A percentile compares a stretch with the other conserved stretches of the same genome.
phyloP scores from a whole-genome alignment of 768 basidiomycete genomes.

The Neoboletus magnificus region DNA sequence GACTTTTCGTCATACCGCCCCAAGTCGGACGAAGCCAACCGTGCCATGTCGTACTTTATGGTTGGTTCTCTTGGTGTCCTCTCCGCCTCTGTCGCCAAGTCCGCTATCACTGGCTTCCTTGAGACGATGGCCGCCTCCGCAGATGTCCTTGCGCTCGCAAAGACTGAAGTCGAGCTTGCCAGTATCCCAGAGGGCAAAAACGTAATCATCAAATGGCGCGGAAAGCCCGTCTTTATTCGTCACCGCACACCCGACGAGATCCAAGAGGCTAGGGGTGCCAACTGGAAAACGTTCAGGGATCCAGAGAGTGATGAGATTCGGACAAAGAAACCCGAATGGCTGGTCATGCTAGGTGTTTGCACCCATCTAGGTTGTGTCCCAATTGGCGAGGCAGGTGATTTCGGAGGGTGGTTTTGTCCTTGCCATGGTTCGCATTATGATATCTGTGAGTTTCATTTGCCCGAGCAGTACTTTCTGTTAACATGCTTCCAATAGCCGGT shows the following conservation, averaged over 20 bases:
- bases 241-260: slow-evolving; percentile 92
- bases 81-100: slow-evolving; percentile 92
- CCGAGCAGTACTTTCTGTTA: slow-evolving; percentile 1
- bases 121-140: slow-evolving; percentile 96
- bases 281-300: slow-evolving; percentile 88
- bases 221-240: slow-evolving; percentile 99
- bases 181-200: slow-evolving; percentile 97
- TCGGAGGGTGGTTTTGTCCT: slow-evolving; percentile 99
- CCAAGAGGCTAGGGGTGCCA: slow-evolving; percentile 79
- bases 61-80: slow-evolving; percentile 89
- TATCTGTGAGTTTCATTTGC: slow-evolving; percentile 64
- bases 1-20: slow-evolving; percentile 84
- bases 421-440: slow-evolving; percentile 99
- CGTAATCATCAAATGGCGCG: slow-evolving; percentile 97
- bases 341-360: slow-evolving; percentile 90
- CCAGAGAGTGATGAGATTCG: slow-evolving; percentile 88
- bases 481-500: slow-evolving; percentile 56
- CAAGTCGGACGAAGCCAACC: slow-evolving; percentile 60
- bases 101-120: slow-evolving; percentile 89
- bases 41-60: slow-evolving; percentile 85
- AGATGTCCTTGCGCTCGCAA: slow-evolving; percentile 96
- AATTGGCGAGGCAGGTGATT: slow-evolving; percentile 96
- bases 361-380: slow-evolving; percentile 99
- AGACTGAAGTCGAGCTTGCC: slow-evolving; percentile 90
- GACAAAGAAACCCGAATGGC: slow-evolving; percentile 94